A percentile compares a stretch with the other conserved stretches of the same genome.
Evolutionary conservation across 768 basidiomycete genomes (phyloP).

Genomic region (Calocybe gangraenosa): DNA sequence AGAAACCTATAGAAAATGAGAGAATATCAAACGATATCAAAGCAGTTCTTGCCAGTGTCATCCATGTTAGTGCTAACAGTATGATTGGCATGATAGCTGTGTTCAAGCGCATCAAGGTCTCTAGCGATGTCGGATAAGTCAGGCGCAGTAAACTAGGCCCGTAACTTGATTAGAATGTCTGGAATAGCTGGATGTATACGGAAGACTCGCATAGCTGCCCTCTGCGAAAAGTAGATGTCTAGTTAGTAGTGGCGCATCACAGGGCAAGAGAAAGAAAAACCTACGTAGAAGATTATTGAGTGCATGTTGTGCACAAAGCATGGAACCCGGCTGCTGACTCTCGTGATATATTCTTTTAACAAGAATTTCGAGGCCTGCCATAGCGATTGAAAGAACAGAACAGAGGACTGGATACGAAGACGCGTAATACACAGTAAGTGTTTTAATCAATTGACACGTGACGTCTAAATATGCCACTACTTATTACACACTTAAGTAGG

Average conservation of each 20-base stretch:
- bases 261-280: constrained; percentile 23
- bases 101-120: constrained; percentile 65
- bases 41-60: constrained; percentile 60
- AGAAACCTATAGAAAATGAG: constrained; percentile 57
- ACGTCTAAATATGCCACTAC: no score
- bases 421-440: constrained; percentile 4
- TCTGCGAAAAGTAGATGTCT: constrained; percentile 23
- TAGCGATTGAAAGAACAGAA: constrained; percentile 7
- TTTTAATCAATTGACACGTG: background rate
- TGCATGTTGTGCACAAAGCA: constrained; percentile 87
- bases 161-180: constrained; percentile 5
- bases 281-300: constrained; percentile 76
- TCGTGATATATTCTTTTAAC: constrained; percentile 70
- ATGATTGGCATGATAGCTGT: constrained; percentile 48
- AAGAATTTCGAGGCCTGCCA: constrained; percentile 51
- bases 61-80: constrained; percentile 79
- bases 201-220: constrained; percentile 37
- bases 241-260: constrained; percentile 7
- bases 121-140: constrained; percentile 75
- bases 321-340: constrained; percentile 70
- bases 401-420: background rate
- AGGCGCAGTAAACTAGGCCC: constrained; percentile 64
- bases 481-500: no score
- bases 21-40: background rate
- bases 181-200: background rate